phyloP scores from a whole-genome alignment of 148 eudicot genomes.

The Dysphania ambrosioides region DNA sequence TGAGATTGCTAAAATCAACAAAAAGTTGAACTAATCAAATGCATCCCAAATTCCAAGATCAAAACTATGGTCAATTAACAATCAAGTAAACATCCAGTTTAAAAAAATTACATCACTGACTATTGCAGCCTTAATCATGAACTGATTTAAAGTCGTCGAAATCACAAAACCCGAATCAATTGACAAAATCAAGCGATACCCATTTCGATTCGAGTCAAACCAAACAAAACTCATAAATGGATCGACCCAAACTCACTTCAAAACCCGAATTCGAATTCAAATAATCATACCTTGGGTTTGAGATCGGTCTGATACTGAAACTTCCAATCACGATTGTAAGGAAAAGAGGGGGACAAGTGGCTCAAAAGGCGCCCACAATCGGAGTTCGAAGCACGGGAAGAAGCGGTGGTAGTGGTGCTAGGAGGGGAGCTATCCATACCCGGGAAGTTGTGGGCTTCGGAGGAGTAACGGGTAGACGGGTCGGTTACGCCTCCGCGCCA shows the following conservation, averaged over 20 bases:
- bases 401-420: constrained; percentile 21
- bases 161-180: constrained; percentile 21
- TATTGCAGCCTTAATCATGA: constrained; percentile 7
- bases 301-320: constrained; percentile 60
- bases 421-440: constrained; percentile 74
- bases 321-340: constrained; percentile 73
- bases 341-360: constrained; percentile 48
- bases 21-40: neutral
- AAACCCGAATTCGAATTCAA: constrained; percentile 5
- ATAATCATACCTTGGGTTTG: constrained; percentile 59
- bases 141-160: constrained; percentile 15
- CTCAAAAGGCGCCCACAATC: constrained; percentile 48
- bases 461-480: constrained; percentile 68
- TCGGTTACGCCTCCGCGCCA: constrained; percentile 91
- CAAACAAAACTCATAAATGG: constrained; percentile 25
- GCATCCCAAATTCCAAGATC: neutral
- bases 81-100: neutral
- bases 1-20: neutral
- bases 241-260: constrained; percentile 20
- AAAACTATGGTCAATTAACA: neutral
- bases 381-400: constrained; percentile 33
- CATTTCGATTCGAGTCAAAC: constrained; percentile 15
- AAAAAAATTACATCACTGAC: constrained; percentile 13
- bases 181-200: constrained; percentile 8
- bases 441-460: constrained; percentile 61